These are phyloP conservation scores for Bruguiera sexangula DNA, from an alignment of 345 rosid genomes.

Conservation along the genomic window DNA sequence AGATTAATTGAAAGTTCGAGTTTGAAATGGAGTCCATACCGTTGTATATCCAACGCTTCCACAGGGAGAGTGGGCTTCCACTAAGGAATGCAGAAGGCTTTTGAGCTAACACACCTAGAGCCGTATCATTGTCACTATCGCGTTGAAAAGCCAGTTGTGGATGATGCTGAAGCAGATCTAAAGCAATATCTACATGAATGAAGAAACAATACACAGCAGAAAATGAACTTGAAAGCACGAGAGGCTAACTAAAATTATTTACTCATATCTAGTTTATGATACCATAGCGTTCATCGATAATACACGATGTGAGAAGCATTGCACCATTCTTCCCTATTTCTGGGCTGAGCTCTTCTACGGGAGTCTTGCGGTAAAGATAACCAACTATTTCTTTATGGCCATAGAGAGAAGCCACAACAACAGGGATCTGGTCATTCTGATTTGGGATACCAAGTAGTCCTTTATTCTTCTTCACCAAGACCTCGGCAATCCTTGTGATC, in stretches of 20 bases:
- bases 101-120: conserved; percentile 53
- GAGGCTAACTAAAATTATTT: neutral
- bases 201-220: neutral
- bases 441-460: conserved; percentile 43
- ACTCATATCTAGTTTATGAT: neutral
- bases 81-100: conserved; percentile 64
- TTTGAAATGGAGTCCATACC: conserved; percentile 24
- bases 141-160: conserved; percentile 43
- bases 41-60: conserved; percentile 59
- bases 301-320: conserved; percentile 61
- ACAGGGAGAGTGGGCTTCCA: conserved; percentile 44
- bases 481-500: conserved; percentile 47
- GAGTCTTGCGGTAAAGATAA: conserved; percentile 51
- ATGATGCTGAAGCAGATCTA: conserved; percentile 50
- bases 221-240: neutral
- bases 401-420: conserved; percentile 62
- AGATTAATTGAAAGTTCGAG: neutral
- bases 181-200: conserved; percentile 47
- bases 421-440: conserved; percentile 42
- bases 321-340: conserved; percentile 43
- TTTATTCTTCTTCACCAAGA: conserved; percentile 41
- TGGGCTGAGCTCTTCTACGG: conserved; percentile 44
- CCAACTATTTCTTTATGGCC: conserved; percentile 57
- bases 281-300: conserved; percentile 61
- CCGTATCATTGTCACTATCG: conserved; percentile 62